phyloP scores from a whole-genome alignment of 2,329 filamentous ascomycete species.

The Fusarium aywerte region DNA sequence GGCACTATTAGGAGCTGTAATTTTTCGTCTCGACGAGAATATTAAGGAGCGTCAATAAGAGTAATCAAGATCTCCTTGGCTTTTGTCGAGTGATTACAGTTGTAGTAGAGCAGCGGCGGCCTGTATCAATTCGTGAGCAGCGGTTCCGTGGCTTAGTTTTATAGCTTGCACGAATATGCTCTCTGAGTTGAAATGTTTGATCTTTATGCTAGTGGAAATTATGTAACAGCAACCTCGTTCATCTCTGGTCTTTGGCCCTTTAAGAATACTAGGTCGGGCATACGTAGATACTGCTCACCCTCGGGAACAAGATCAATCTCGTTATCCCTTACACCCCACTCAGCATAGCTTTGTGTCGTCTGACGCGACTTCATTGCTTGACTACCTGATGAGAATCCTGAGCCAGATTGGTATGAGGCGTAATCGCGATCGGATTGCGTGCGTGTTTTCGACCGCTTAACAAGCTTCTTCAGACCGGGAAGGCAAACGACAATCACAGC shows the following conservation, averaged over 20 bases:
- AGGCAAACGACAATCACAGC: conserved; percentile 13
- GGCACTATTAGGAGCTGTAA: no score
- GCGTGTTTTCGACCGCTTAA: neutral
- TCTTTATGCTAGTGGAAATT: no score
- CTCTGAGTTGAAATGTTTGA: no score
- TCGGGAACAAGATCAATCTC: conserved; percentile 2
- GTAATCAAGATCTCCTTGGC: no score
- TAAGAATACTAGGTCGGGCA: neutral
- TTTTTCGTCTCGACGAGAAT: no score
- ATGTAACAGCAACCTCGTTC: no score
- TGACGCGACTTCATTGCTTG: neutral
- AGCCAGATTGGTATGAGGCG: neutral
- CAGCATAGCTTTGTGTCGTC: conserved; percentile 5
- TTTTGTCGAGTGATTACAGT: no score
- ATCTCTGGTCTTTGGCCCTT: conserved; percentile 17
- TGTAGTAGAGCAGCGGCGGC: no score
- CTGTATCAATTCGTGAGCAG: no score
- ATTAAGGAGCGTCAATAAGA: no score
- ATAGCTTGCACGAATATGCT: no score
- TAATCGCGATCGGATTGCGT: neutral
- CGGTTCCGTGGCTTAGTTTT: no score
- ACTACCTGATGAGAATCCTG: neutral
- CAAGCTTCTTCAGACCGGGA: conserved; percentile 8
- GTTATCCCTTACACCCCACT: conserved; percentile 16
- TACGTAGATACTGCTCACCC: neutral